Evolutionary conservation across 805 yeast species (phyloP).

Genomic region (Schwanniomyces polymorphus): DNA sequence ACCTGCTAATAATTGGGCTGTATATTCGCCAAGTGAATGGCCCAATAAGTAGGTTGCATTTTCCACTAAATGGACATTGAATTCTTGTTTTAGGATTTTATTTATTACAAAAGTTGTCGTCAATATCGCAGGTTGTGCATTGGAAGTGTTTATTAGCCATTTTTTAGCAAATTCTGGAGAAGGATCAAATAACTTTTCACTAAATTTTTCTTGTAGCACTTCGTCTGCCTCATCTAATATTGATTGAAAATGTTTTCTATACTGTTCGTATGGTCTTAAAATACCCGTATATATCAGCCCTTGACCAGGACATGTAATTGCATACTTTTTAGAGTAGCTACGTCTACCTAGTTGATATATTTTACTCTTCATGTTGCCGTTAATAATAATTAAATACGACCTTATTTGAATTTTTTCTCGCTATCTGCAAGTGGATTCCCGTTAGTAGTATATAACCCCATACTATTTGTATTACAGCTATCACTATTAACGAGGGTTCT

Average conservation of each 20-base stretch:
- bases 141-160: constrained; percentile 35
- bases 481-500: no score
- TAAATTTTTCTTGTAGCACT: constrained; percentile 19
- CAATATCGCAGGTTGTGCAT: constrained; percentile 57
- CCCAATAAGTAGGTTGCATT: constrained; percentile 33
- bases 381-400: background rate
- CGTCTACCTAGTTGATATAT: background rate
- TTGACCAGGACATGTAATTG: constrained; percentile 38
- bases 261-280: constrained; percentile 16
- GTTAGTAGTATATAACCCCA: no score
- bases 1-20: constrained; percentile 42
- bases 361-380: background rate
- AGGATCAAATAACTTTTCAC: constrained; percentile 13
- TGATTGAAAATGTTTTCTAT: constrained; percentile 8
- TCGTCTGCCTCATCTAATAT: constrained; percentile 18
- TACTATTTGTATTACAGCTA: no score
- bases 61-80: constrained; percentile 17
- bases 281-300: constrained; percentile 23
- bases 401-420: background rate
- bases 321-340: constrained; percentile 12
- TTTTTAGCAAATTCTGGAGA: constrained; percentile 8
- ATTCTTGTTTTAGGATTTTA: constrained; percentile 15
- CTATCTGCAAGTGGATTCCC: background rate
- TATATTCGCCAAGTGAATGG: constrained; percentile 54
- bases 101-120: constrained; percentile 36